phyloP scores from a whole-genome alignment of 768 basidiomycete species.

The Hortiboletus flavorubellus region DNA sequence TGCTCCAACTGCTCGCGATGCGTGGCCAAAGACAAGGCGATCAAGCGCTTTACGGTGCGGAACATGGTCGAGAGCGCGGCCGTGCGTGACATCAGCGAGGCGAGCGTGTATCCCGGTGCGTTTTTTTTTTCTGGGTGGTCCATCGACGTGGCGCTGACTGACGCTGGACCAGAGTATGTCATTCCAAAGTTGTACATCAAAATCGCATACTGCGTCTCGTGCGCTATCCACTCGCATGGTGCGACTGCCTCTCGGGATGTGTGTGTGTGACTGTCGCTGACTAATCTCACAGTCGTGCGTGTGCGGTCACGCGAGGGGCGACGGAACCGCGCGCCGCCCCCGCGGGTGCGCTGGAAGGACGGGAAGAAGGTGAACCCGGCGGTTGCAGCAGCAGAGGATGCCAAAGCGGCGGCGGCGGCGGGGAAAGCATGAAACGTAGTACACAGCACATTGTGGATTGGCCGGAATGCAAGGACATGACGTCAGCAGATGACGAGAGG shows the following conservation, averaged over 20 bases:
- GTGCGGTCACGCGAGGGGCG: conserved; percentile 95
- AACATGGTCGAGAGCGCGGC: conserved; percentile 99
- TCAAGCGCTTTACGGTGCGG: conserved; percentile 98
- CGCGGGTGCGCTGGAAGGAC: conserved; percentile 93
- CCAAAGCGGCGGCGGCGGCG: conserved; percentile 56
- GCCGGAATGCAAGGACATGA: no score
- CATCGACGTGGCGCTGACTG: no score
- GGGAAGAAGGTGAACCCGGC: conserved; percentile 96
- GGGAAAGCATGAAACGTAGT: conserved; percentile 43
- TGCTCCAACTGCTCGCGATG: conserved; percentile 99
- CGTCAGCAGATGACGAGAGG: not conserved
- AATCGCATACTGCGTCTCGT: conserved; percentile 98
- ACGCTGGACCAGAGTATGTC: conserved; percentile 66
- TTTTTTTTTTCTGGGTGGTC: conserved; percentile 1
- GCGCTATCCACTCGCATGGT: conserved; percentile 99
- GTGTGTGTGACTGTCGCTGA: not conserved
- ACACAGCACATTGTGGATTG: no score
- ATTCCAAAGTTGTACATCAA: conserved; percentile 98
- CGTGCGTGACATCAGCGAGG: conserved; percentile 95
- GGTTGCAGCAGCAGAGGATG: conserved; percentile 88
- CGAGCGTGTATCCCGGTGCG: conserved; percentile 87
- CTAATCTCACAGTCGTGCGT: conserved; percentile 70
- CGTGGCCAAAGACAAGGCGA: conserved; percentile 98
- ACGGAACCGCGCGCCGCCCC: conserved; percentile 96
- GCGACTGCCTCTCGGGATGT: conserved; percentile 26